Conservation (phyloP, 2,329 filamentous ascomycete species). For the Aspergillus glaucus region DNA sequence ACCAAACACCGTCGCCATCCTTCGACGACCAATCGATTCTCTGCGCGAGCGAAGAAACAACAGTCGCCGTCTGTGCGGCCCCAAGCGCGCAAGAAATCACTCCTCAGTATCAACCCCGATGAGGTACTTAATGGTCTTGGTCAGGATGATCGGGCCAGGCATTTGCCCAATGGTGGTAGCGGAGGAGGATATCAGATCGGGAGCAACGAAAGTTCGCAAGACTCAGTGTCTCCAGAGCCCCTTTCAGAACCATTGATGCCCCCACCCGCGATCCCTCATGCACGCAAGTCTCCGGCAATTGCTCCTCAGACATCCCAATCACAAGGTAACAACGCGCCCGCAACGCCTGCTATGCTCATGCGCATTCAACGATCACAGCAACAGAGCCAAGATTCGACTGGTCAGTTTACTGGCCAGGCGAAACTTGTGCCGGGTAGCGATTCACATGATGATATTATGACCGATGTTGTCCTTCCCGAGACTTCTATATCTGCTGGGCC, state of each 20-base stretch:
- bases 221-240: constrained; percentile 45
- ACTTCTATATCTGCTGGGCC: constrained; percentile 48
- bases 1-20: constrained; percentile 33
- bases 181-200: constrained; percentile 23
- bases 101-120: constrained; percentile 26
- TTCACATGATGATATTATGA: constrained; percentile 52
- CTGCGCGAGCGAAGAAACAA: constrained; percentile 32
- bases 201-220: constrained; percentile 41
- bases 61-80: constrained; percentile 41
- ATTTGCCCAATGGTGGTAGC: constrained; percentile 21
- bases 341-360: constrained; percentile 86
- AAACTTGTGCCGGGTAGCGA: constrained; percentile 33
- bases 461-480: constrained; percentile 68
- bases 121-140: constrained; percentile 30
- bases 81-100: constrained; percentile 31
- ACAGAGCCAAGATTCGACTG: constrained; percentile 30
- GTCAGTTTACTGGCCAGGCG: constrained; percentile 29
- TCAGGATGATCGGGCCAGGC: constrained; percentile 29
- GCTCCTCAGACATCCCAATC: constrained; percentile 24
- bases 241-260: constrained; percentile 47
- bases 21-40: constrained; percentile 27
- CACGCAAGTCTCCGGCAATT: constrained; percentile 36
- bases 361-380: constrained; percentile 52
- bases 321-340: constrained; percentile 49
- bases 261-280: constrained; percentile 41